Base-by-base conservation (phyloP, 2,329 filamentous ascomycete species). In the Neoscytalidium dimidiatum region DNA sequence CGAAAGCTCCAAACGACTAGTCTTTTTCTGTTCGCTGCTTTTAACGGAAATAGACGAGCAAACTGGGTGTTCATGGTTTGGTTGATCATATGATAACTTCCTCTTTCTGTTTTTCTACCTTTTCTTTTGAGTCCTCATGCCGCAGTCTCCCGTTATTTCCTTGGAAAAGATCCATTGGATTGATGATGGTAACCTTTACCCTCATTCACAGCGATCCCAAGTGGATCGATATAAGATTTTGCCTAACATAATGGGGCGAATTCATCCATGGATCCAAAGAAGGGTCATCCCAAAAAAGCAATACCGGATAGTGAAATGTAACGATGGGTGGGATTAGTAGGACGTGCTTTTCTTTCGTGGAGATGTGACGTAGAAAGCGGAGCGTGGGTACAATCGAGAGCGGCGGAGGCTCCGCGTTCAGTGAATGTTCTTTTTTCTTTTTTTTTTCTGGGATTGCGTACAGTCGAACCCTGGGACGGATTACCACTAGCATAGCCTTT, bases 31-130 rank as follows among this genome's bases (percentile, higher is more conserved):
- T 41, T 44, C 29, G 31, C 31, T 63, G 48, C 48, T 44, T 52
- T 53, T 46, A 46, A 60, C 56, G 56, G 61, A 63, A 53, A 53
- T 63, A 63, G 61, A 63, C 48, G 61, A 63, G 61, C 61, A 63
- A 63, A 63, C 61, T 63, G 48, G 61, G 61, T 53, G 61, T 63
- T 53, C 21, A 63, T 31, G 61, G 61, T 53, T 44, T 33, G 35
- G 61, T 21, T 63, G 61, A 63, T 63, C 48, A 63, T 63, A 63
- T 63, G 61, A 52, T 63, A 53, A 29, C 48, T 63, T 53, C 21
- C 28, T 53, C 58, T 35, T 51, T 61, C 29, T 17, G 9, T 41
- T 17, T 41, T 38, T 46, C 57, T 35, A 23, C 17, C 19, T 44
- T 48, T 52, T 38, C 19, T 28, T 21, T 48, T 52, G 29, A n/a